These are phyloP conservation scores for Piper longum DNA, from an alignment of 164 flowering plant genomes.

Conservation along the genomic window DNA sequence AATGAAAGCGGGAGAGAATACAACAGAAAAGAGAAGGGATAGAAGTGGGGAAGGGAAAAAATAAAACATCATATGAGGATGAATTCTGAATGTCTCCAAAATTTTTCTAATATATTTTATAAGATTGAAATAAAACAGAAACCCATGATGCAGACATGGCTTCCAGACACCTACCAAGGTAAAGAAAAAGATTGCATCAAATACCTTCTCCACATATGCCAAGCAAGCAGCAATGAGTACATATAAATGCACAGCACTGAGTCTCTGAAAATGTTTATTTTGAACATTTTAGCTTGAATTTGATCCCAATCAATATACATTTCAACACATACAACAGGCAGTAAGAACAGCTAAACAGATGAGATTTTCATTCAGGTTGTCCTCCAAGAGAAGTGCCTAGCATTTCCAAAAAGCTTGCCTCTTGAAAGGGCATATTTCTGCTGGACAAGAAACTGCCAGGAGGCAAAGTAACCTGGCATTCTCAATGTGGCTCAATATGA, in stretches of 20 bases:
- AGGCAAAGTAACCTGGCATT: slow-evolving; percentile 32
- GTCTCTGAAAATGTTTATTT: slow-evolving; percentile 38
- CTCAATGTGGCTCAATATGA: slow-evolving; percentile 39
- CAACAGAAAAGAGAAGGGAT: too few relatives aligned
- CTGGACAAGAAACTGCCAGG: slow-evolving; percentile 22
- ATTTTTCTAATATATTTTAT: too few relatives aligned
- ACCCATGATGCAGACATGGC: background rate
- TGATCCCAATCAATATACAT: slow-evolving; percentile 61
- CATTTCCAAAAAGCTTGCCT: slow-evolving; percentile 21
- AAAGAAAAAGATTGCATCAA: background rate
- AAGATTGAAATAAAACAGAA: too few relatives aligned
- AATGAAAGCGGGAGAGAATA: too few relatives aligned
- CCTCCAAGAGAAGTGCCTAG: background rate
- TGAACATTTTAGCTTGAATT: slow-evolving; percentile 49
- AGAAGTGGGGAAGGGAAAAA: too few relatives aligned
- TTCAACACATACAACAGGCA: slow-evolving; percentile 9
- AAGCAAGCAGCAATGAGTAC: slow-evolving; percentile 50
- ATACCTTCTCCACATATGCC: slow-evolving; percentile 31
- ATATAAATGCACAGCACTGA: slow-evolving; percentile 39
- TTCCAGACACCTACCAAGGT: background rate
- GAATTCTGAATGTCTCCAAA: too few relatives aligned
- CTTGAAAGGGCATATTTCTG: slow-evolving; percentile 16
- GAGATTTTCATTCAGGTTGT: background rate
- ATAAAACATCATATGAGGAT: too few relatives aligned
- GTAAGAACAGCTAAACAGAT: background rate